These are phyloP conservation scores for Colletotrichum lini DNA, from an alignment of 2,329 filamentous ascomycete genomes.

Conservation along the genomic window DNA sequence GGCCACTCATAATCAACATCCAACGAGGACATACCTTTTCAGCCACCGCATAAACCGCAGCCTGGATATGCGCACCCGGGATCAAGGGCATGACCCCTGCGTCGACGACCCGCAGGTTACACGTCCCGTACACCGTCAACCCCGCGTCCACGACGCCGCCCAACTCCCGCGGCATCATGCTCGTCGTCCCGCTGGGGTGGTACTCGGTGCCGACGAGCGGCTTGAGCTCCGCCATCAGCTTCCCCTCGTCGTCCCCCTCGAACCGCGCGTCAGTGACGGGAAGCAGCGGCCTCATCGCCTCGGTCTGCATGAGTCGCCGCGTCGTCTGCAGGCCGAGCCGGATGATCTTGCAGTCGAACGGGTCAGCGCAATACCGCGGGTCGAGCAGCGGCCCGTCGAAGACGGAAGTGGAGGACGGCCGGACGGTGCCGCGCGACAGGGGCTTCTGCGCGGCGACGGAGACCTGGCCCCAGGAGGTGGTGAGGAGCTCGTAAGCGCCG, in stretches of 20 bases:
- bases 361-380: slow-evolving; percentile 60
- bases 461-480: slow-evolving; percentile 51
- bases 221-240: slow-evolving; percentile 51
- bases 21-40: slow-evolving; percentile 58
- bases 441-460: slow-evolving; percentile 55
- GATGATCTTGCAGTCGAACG: slow-evolving; percentile 54
- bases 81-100: slow-evolving; percentile 65
- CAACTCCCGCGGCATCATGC: slow-evolving; percentile 60
- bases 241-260: slow-evolving; percentile 43
- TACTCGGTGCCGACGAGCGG: slow-evolving; percentile 54
- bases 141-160: slow-evolving; percentile 61
- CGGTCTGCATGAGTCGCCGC: slow-evolving; percentile 48
- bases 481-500: slow-evolving; percentile 49
- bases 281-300: slow-evolving; percentile 44
- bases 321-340: slow-evolving; percentile 47
- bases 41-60: slow-evolving; percentile 66
- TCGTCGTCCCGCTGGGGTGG: slow-evolving; percentile 61
- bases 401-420: slow-evolving; percentile 55
- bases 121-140: slow-evolving; percentile 63
- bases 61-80: slow-evolving; percentile 64
- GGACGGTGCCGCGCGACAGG: slow-evolving; percentile 60
- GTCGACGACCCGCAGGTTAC: slow-evolving; percentile 64
- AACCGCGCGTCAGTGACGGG: slow-evolving; percentile 44
- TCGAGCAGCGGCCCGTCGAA: slow-evolving; percentile 57
- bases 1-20: neutral